Conservation (phyloP, 148 eudicot genomes). For the Polygonum aviculare region DNA sequence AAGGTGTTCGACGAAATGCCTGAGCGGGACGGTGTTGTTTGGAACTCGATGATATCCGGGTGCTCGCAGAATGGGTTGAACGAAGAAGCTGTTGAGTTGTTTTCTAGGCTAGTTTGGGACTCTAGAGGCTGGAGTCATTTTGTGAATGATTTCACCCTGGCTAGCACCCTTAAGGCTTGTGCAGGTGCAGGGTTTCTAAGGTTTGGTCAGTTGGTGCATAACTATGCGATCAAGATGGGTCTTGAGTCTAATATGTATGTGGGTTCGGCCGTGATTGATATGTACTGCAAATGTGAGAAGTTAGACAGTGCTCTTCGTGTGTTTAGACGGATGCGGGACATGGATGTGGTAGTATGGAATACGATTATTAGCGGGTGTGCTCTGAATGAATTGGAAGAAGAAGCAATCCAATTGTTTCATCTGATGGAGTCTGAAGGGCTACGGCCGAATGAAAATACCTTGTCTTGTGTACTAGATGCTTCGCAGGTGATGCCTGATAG, state of each 20-base stretch:
- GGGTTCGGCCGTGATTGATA: slow-evolving; percentile 30
- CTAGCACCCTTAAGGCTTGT: slow-evolving; percentile 37
- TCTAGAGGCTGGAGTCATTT: slow-evolving; percentile 16
- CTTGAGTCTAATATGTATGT: slow-evolving; percentile 28
- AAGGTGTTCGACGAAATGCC: slow-evolving; percentile 46
- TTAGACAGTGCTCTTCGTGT: slow-evolving; percentile 29
- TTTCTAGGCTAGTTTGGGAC: slow-evolving; percentile 25
- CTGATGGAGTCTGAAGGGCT: slow-evolving; percentile 18
- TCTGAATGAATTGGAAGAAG: slow-evolving; percentile 28
- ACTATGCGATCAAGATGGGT: slow-evolving; percentile 25
- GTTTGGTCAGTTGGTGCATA: slow-evolving; percentile 28
- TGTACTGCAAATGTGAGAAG: slow-evolving; percentile 28
- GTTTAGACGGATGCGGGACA: slow-evolving; percentile 29
- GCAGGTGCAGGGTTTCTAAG: slow-evolving; percentile 25
- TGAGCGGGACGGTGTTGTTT: slow-evolving; percentile 34
- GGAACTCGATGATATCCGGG: slow-evolving; percentile 46
- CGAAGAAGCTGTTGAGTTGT: slow-evolving; percentile 29
- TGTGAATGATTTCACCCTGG: slow-evolving; percentile 29
- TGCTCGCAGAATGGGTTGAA: slow-evolving; percentile 24
- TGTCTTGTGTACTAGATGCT: slow-evolving; percentile 27
- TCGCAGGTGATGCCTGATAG: slow-evolving; percentile 28
- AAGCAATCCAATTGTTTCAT: slow-evolving; percentile 25
- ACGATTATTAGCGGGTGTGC: slow-evolving; percentile 48
- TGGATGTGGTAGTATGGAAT: slow-evolving; percentile 49
- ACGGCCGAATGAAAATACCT: slow-evolving; percentile 20